Evolutionary conservation across 441 rosid genomes (phyloP).

Genomic region (Populus trichocarpa): DNA sequence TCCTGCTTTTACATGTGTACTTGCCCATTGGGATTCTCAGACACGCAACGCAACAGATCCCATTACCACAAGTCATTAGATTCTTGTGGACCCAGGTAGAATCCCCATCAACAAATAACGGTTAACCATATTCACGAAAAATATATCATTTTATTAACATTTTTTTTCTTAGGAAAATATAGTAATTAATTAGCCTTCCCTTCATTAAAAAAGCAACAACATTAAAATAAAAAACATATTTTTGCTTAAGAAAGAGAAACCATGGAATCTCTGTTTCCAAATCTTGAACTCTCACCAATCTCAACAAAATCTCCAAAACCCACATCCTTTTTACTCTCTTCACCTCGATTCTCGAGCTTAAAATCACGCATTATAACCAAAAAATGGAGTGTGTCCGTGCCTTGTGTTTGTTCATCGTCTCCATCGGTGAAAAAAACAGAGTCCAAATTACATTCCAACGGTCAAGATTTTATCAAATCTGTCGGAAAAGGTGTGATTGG

Average conservation of each 20-base stretch:
- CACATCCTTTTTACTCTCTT: slow-evolving; percentile 23
- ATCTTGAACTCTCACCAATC: slow-evolving; percentile 24
- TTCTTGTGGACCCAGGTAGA: slow-evolving; percentile 40
- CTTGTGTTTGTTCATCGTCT: neutral
- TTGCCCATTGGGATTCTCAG: slow-evolving; percentile 7
- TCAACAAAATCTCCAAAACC: slow-evolving; percentile 22
- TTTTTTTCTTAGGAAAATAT: neutral
- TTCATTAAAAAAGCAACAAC: neutral
- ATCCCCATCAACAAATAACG: slow-evolving; percentile 25
- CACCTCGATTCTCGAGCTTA: slow-evolving; percentile 16
- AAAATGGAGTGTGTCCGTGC: slow-evolving; percentile 21
- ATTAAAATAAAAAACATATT: neutral
- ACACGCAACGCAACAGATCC: slow-evolving; percentile 45
- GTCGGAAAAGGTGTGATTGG: slow-evolving; percentile 48
- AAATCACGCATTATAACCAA: slow-evolving; percentile 14
- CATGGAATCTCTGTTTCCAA: slow-evolving; percentile 48
- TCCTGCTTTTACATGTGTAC: too few species aligned
- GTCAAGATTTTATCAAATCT: slow-evolving; percentile 23
- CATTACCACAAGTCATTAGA: slow-evolving; percentile 43
- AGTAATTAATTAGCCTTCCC: neutral
- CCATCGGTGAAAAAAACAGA: slow-evolving; percentile 6
- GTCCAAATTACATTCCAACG: slow-evolving; percentile 10
- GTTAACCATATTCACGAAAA: slow-evolving; percentile 11
- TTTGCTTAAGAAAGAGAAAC: neutral
- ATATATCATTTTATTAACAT: neutral